Conservation (phyloP, 164 flowering plant genomes). For the Nymphaea thermarum region DNA sequence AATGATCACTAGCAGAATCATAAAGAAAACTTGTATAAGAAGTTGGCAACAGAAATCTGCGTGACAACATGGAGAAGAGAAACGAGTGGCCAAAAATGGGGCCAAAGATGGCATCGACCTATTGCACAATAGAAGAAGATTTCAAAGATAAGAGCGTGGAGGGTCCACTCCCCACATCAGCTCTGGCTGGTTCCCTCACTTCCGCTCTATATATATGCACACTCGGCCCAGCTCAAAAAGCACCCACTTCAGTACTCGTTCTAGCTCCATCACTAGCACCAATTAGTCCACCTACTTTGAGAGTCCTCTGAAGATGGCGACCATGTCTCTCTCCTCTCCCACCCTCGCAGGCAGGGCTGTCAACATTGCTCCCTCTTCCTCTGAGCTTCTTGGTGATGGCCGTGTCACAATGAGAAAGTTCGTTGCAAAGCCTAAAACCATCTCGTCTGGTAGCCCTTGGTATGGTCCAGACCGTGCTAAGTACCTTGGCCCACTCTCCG, state of each 20-base stretch:
- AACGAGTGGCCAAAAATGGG: too few relatives aligned
- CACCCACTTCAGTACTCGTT: not conserved
- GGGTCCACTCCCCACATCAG: not conserved
- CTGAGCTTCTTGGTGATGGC: slow-evolving; percentile 14
- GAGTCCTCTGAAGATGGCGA: not conserved
- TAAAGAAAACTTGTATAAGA: too few relatives aligned
- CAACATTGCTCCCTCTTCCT: not conserved
- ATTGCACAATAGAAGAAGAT: not conserved
- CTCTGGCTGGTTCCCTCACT: not conserved
- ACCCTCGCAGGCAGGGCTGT: not conserved
- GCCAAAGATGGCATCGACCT: not conserved
- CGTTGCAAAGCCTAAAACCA: slow-evolving; percentile 5
- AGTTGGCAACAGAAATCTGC: too few relatives aligned
- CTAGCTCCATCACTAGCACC: not conserved
- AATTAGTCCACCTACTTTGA: not conserved
- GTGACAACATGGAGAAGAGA: too few relatives aligned
- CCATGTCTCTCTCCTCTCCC: slow-evolving; percentile 2
- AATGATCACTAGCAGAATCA: too few relatives aligned
- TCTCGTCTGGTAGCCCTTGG: slow-evolving; percentile 12
- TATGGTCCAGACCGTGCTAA: slow-evolving; percentile 11
- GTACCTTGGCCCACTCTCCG: slow-evolving; percentile 13
- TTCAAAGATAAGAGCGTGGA: not conserved
- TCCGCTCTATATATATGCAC: not conserved
- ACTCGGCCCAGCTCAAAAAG: not conserved
- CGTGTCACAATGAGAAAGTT: slow-evolving; percentile 32